Conservation (phyloP, 345 rosid species). For the Erysimum cheiranthoides region DNA sequence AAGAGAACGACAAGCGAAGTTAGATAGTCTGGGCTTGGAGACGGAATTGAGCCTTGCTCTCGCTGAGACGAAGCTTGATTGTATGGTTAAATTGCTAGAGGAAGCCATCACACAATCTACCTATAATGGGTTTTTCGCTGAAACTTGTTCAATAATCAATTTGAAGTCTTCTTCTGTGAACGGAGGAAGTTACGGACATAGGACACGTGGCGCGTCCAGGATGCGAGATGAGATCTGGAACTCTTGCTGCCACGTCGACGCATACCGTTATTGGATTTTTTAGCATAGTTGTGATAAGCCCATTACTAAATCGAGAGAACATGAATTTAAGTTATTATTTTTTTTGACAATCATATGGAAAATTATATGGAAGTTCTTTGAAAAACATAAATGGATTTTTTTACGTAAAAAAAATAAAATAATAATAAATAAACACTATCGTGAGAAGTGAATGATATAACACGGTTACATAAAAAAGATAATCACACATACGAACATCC, state of each 20-base stretch:
- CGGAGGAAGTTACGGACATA: too few species aligned
- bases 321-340: background rate
- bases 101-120: constrained; percentile 28
- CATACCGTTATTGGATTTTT: background rate
- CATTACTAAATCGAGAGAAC: background rate
- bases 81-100: constrained; percentile 32
- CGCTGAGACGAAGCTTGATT: constrained; percentile 29
- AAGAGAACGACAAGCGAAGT: constrained; percentile 39
- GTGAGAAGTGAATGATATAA: background rate
- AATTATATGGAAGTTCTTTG: background rate
- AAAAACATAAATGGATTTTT: background rate
- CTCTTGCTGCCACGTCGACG: constrained; percentile 41
- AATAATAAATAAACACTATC: background rate
- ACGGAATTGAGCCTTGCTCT: constrained; percentile 14
- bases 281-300: background rate
- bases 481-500: too few species aligned
- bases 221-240: constrained; percentile 37
- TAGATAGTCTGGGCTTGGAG: background rate
- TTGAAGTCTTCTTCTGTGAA: constrained; percentile 17
- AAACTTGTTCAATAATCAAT: constrained; percentile 16
- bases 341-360: background rate
- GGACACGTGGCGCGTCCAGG: constrained; percentile 37
- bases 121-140: constrained; percentile 1
- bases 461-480: too few species aligned
- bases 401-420: background rate